Base-by-base conservation (phyloP, 768 basidiomycete species). In the Nidularia sp. region DNA sequence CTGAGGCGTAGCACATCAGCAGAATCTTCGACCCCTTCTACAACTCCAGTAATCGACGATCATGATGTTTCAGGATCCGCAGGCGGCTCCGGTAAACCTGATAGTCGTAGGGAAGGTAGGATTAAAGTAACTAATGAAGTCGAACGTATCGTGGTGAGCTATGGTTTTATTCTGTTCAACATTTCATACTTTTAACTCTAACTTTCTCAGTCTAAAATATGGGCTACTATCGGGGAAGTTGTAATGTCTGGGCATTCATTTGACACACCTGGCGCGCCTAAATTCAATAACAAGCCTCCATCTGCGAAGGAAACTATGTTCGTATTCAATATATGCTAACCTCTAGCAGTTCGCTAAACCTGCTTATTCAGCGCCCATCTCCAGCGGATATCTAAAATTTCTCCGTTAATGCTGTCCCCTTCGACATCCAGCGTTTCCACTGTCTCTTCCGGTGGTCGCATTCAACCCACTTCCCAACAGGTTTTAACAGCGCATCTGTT, bases 401-500 rank as follows among this genome's bases (percentile, higher is more conserved):
- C 73, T 1, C 80, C 83, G 22, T 68, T 78, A 29, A 77, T 79
- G 6, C 62, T 68, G 8, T 86, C 87, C 5, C 85, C 87, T 2
- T 73, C 78, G 9, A 70, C 78, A 0, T 81, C 84, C 6, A 75
- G 71, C 49, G 64, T 78, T 31, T 84, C 85, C 4, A 79, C 74
- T 8, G 55, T 66, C 8, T 64, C 71, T 8, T 57, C 66, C n/a
- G 55, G 60, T 9, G 51, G 51, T 5, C 56, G 65, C 4, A 53
- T 60, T n/a, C 64, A 67, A 8, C 80, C 81, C 1, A 83, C 84
- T 4, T 67, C 78, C 29, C 88, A 90, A 58, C 88, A 90, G 59
- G 77, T 90, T 9, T 72, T 88, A 54, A 89, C 80, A 2, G 87
- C 88, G 3, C 76, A 83, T 59, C 70, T 92, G 44, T 74, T 91